Conservation (phyloP, 78 protist species). For the Bigelowiella natans region DNA sequence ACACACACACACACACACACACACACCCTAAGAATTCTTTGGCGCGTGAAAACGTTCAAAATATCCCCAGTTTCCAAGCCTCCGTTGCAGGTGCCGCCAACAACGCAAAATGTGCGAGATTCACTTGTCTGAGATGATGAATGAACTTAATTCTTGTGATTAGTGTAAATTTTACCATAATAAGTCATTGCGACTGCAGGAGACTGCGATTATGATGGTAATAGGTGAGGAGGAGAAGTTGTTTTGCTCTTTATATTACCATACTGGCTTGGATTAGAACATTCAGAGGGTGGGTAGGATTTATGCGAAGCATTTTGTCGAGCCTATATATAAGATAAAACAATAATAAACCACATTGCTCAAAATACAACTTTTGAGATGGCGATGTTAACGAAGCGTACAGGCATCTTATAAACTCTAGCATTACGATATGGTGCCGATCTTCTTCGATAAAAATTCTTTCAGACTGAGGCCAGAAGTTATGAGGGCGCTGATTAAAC, state of each 20-base stretch:
- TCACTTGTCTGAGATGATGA: too few species aligned
- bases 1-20: too few species aligned
- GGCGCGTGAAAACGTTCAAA: background rate
- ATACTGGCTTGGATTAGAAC: background rate
- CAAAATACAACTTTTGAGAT: too few species aligned
- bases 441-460: background rate
- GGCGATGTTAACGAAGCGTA: too few species aligned
- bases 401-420: too few species aligned
- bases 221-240: too few species aligned
- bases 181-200: too few species aligned
- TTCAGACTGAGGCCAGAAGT: background rate
- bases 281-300: background rate
- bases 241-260: too few species aligned
- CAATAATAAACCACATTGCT: too few species aligned
- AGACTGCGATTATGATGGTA: too few species aligned
- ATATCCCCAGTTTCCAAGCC: background rate
- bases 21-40: background rate
- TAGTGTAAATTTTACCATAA: too few species aligned
- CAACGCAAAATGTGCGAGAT: background rate
- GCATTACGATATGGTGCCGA: background rate
- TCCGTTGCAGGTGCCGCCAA: background rate
- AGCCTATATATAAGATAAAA: background rate
- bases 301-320: background rate
- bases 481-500: background rate
- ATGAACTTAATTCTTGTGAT: too few species aligned